Base-by-base conservation (phyloP, 73 alveolate species). In the Paramecium octaurelia region DNA sequence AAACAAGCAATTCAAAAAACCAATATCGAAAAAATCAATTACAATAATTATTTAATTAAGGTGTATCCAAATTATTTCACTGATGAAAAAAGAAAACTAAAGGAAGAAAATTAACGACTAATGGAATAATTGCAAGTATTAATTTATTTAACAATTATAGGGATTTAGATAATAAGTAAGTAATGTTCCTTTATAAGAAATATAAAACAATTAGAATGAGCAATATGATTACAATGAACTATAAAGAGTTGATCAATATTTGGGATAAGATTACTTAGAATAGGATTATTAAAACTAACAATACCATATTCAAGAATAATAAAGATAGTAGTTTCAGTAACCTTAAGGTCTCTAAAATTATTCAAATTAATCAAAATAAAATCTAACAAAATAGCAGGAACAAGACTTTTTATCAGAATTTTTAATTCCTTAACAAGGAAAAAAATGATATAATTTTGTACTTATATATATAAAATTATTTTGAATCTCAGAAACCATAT, bases 11-110 rank as follows among this genome's bases (percentile, higher is more conserved):
- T 73, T 35, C 59, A 73, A 38, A 73, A 73, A 38, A 73, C 87
- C 3, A 73, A 73, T 8, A 73, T 73, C 1, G 87, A 73, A 73
- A 73, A 73, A 73, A 64, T 36, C 35, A 34, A 73, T 40, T 73
- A 73, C 2, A 73, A 73, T 73, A 16, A 35, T 14, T 35, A 73
- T 40, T 34, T 73, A 38, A 73, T 73, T 43, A 73, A 73, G 31
- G 87, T 73, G 34, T 73, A 73, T 73, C 87, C 87, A 12, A 64
- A 64, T 64, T 64, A 64, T 64, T 64, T 64, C 31, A 64, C 84
- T 11, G 84, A 64, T 31, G 84, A 64, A n/a, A 64, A 64, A 34
- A 64, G n/a, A 64, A 64, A 64, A 64, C 46, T 64, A 21, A 64
- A 12, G 29, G 84, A 64, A 27, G 84, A 64, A 34, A 64, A 64